Evolutionary conservation across 495 filamentous ascomycete species (phyloP), one percentile per base, ranked within the genome.

Genomic region (Neohortaea acidophila): DNA sequence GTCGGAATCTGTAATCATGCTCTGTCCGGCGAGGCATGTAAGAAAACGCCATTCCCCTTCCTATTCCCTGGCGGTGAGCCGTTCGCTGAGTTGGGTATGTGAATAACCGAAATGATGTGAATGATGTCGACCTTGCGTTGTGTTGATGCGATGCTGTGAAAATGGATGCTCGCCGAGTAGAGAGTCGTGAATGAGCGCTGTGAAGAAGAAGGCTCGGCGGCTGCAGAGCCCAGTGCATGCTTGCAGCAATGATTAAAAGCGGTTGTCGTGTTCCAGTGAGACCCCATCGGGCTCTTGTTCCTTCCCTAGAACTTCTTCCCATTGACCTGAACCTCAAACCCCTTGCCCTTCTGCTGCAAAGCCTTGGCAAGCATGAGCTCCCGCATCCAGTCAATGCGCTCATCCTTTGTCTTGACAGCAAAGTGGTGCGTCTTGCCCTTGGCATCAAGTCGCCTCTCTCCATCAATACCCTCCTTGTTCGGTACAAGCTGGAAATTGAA

Each of bases 331-430:
- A 93, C 64, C 55, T 78, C 74, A 33, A 71, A 91, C 7, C 86
- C 86, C 45, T 79, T 74, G 12, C 77, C 75, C 62, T 84, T 83
- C 52, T 81, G 79, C 62, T 72, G 77, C 40, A 84, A 60, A 15
- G 87, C 86, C 56, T 86, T 93, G 3, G 87, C 86, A 17, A 97
- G 73, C 89, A 97, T 94, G 35, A 97, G 59, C 67, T 94, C 85
- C 2, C 89, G 64, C 89, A 94, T 94, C 89, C 89, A 97, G 47
- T 93, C 87, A 42, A 94, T 94, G 21, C 89, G 69, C 56, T 94
- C 81, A 41, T 96, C 84, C 0, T 84, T 67, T 38, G 66, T 71
- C 56, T 79, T 78, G 39, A 94, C 87, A 0, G 87, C 81, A 49
- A 97, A 96, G 51, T 94, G 82, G 51, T 97, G 87, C n/a, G 74